Conservation (phyloP, 805 yeast genomes). For the Sungouiozyma intestinalis region DNA sequence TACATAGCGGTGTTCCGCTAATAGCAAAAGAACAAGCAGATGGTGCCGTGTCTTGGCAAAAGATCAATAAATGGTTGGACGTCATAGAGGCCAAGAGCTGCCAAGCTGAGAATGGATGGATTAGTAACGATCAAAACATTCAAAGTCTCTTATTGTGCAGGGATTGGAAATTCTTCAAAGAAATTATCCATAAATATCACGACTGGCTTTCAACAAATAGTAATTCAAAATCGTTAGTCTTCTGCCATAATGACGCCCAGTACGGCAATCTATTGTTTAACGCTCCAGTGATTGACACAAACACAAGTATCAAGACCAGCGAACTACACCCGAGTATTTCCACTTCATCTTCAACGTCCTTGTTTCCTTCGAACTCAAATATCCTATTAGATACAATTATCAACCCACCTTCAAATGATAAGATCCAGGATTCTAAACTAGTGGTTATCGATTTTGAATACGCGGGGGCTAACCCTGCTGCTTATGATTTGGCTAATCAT, state of each 20-base stretch:
- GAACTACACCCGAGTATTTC: background rate
- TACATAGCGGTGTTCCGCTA: slow-evolving; percentile 71
- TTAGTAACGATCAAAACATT: slow-evolving; percentile 25
- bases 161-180: slow-evolving; percentile 41
- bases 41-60: slow-evolving; percentile 63
- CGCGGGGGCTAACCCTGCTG: slow-evolving; percentile 82
- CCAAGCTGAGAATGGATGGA: slow-evolving; percentile 27
- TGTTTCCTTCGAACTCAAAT: slow-evolving; percentile 23
- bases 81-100: slow-evolving; percentile 27
- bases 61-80: slow-evolving; percentile 61
- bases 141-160: slow-evolving; percentile 30
- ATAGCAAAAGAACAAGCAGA: slow-evolving; percentile 41
- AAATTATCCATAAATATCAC: slow-evolving; percentile 41
- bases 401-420: slow-evolving; percentile 31
- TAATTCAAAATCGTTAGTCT: slow-evolving; percentile 41
- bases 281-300: slow-evolving; percentile 37
- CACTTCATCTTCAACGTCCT: slow-evolving; percentile 14
- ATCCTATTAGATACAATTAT: slow-evolving; percentile 24
- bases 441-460: slow-evolving; percentile 96
- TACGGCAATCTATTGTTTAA: slow-evolving; percentile 79
- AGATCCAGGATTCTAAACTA: slow-evolving; percentile 53
- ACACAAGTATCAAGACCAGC: slow-evolving; percentile 18
- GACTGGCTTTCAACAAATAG: slow-evolving; percentile 46
- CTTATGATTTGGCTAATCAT: slow-evolving; percentile 86
- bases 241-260: slow-evolving; percentile 95